phyloP scores from a whole-genome alignment of 2,329 filamentous ascomycete species.

The Aspergillus cejpii region DNA sequence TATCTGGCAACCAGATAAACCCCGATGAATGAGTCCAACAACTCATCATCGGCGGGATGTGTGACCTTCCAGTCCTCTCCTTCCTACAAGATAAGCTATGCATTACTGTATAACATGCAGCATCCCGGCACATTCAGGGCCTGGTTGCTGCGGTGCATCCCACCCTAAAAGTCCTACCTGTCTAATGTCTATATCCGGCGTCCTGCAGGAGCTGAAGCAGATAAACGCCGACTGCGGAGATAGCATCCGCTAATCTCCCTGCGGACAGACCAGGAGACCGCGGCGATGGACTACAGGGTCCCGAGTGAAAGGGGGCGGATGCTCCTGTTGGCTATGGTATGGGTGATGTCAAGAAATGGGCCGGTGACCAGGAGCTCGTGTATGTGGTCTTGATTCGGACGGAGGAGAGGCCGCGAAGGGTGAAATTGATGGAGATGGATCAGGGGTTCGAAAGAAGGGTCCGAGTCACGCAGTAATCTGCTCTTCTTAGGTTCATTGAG shows the following conservation, averaged over 20 bases:
- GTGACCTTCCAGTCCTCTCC: no score
- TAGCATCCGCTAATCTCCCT: not conserved
- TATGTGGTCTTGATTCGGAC: slow-evolving; percentile 10
- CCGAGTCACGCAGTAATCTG: not conserved
- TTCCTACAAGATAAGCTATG: not conserved
- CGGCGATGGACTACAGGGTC: not conserved
- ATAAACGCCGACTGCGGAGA: not conserved
- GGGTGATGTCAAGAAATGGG: not conserved
- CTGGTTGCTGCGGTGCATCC: not conserved
- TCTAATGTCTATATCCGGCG: not conserved
- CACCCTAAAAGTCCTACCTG: not conserved
- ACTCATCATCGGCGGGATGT: no score
- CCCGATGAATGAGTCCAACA: no score
- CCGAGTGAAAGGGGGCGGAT: not conserved
- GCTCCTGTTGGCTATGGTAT: not conserved
- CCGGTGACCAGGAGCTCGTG: slow-evolving; percentile 1
- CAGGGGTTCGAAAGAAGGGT: slow-evolving; percentile 5
- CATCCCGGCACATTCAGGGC: not conserved
- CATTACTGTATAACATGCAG: not conserved
- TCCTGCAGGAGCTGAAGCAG: not conserved
- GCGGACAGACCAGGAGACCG: not conserved
- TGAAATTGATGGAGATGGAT: slow-evolving; percentile 8
- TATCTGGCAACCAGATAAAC: no score
- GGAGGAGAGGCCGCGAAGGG: slow-evolving; percentile 7
- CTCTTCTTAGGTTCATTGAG: not conserved